Evolutionary conservation across 345 rosid genomes (phyloP), one percentile per base, ranked within the genome.

Genomic region (Euclidium syriacum): DNA sequence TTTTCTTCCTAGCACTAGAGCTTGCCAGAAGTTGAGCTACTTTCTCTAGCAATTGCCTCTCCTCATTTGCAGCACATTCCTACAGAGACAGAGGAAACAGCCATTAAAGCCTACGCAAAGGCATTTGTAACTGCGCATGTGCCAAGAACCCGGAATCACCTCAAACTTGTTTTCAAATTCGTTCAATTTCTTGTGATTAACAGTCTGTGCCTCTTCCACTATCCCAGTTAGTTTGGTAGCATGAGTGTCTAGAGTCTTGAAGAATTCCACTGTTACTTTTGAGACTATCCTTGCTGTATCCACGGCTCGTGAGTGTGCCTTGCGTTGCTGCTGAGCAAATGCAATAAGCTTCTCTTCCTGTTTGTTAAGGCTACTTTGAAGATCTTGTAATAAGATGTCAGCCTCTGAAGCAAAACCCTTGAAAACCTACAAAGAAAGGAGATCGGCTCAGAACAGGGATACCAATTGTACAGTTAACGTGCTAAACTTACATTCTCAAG

Each of bases 31-130:
- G 81, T 58, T 83, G 95, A 22, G 98, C 98, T 60, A 92, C 85
- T 73, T 89, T 92, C 78, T 83, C 91, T 39, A 92, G 77, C 80
- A 92, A 59, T 73, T 87, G 91, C 46, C 78, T 81, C 68, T 90
- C 99, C 77, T 90, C 99, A 54, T 70, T 82, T 16, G 89, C 96
- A 48, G 95, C 85, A 68, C 94, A 90, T 67, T 86, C 96, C 95
- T 88, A 66, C 65, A 73, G n/a, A 59, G 24, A 68, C 49, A 38
- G 32, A 30, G 49, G 48, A 32, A 64, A 24, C 5, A 16, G 15
- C 18, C 22, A 39, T 52, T 19, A 38, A 40, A 56, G 41, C 62
- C 15, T 18, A 29, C 5, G 2, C 16, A 48, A n/a, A 23, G 46
- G 35, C 27, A 52, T 5, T 64, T 22, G 39, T 34, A 33, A 61